phyloP scores from a whole-genome alignment of 257 asterid species.

The Cinchona pubescens region DNA sequence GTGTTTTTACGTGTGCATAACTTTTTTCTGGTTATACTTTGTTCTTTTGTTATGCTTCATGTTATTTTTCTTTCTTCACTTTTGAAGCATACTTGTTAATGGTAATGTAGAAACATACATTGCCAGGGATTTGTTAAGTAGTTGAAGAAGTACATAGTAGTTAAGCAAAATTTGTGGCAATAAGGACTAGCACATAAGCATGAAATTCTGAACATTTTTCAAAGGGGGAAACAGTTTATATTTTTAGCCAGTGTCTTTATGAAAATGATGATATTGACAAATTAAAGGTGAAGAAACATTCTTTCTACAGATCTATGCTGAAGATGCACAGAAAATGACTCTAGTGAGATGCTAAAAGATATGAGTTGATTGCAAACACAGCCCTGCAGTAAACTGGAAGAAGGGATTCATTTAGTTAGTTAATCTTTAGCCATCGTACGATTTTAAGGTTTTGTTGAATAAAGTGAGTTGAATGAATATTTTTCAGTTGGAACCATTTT shows the following conservation, averaged over 20 bases:
- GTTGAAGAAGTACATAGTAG: background rate
- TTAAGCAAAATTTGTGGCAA: background rate
- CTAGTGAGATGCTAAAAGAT: background rate
- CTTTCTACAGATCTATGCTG: too few relatives aligned
- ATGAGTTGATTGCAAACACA: background rate
- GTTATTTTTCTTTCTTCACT: background rate
- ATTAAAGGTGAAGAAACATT: background rate
- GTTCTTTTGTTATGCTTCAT: background rate
- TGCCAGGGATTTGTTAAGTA: background rate
- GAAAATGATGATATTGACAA: background rate
- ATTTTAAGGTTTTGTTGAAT: background rate
- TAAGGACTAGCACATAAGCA: background rate
- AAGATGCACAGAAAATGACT: background rate
- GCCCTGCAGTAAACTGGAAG: background rate
- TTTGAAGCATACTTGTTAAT: background rate
- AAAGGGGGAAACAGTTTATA: background rate
- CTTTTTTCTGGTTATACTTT: background rate
- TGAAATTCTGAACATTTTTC: background rate
- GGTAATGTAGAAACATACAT: background rate
- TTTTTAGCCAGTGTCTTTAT: background rate
- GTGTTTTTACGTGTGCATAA: background rate
- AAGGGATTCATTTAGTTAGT: background rate
- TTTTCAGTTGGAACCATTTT: background rate
- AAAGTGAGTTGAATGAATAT: background rate
- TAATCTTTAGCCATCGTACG: background rate